Percentiles rank a stretch among this genome's conserved stretches.
Evolutionary conservation across 225 moss, liverwort and hornwort genomes (phyloP).

Genomic region (Physcomitrium patens): DNA sequence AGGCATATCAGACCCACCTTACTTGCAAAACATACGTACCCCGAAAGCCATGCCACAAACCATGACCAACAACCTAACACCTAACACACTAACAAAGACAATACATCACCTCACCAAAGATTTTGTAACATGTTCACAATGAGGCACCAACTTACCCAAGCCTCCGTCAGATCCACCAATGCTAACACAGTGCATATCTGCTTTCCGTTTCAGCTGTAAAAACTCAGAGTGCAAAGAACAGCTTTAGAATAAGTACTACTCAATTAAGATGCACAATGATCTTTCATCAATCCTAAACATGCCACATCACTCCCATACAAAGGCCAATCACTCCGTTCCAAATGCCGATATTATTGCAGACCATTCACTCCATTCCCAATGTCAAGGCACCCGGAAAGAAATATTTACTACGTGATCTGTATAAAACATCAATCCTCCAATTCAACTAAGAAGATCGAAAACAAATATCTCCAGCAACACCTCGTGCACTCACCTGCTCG

Average conservation of each 20-base stretch:
- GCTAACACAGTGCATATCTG: conserved; percentile 57
- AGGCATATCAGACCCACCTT: not conserved
- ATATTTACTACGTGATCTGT: not conserved
- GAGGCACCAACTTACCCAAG: conserved; percentile 44
- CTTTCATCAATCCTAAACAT: not conserved
- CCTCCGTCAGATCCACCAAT: conserved; percentile 47
- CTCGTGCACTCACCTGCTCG: conserved; percentile 54
- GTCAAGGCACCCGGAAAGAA: not conserved
- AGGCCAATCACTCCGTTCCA: no score
- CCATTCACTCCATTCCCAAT: not conserved
- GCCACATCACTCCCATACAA: no score
- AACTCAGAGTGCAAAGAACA: not conserved
- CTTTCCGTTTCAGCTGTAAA: conserved; percentile 79
- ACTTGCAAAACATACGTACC: not conserved
- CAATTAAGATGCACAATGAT: not conserved
- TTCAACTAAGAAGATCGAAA: not conserved
- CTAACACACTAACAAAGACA: no score
- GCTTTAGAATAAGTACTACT: not conserved
- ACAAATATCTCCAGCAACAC: not conserved
- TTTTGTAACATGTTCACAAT: not conserved
- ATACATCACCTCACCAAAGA: not conserved
- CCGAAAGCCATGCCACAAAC: no score
- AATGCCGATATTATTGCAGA: no score
- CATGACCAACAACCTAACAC: no score
- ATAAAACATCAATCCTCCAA: not conserved